These are phyloP conservation scores for Venturia oleaginea DNA, from an alignment of 2,329 filamentous ascomycete genomes.

Conservation along the genomic window DNA sequence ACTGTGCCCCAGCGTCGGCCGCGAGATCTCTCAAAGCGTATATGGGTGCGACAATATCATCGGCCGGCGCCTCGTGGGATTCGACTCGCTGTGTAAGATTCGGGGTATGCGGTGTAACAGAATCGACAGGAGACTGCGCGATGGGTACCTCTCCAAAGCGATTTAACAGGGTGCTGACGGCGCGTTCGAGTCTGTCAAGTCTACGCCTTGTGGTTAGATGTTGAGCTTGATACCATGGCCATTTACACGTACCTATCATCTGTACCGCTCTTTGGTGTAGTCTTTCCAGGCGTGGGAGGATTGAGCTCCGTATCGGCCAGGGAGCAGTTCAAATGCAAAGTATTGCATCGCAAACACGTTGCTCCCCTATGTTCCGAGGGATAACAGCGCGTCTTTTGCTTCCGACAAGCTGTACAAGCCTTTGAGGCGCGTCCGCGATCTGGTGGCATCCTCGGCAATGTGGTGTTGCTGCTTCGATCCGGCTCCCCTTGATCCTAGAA, in stretches of 20 bases:
- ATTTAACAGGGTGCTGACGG: constrained; percentile 13
- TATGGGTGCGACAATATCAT: constrained; percentile 20
- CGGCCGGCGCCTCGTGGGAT: background rate
- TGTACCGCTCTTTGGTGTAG: background rate
- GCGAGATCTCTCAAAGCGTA: constrained; percentile 26
- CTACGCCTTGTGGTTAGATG: constrained; percentile 7
- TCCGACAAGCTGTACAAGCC: constrained; percentile 31
- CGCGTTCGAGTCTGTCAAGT: constrained; percentile 16
- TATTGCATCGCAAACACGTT: constrained; percentile 31
- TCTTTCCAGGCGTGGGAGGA: background rate
- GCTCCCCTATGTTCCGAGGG: constrained; percentile 23
- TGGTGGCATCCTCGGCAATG: constrained; percentile 17
- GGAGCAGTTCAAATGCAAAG: constrained; percentile 29
- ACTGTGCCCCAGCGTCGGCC: constrained; percentile 21
- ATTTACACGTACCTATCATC: background rate
- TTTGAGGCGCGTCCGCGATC: constrained; percentile 23
- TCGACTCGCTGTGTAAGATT: background rate
- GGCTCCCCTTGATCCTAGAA: background rate
- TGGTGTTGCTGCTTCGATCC: background rate
- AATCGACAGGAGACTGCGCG: background rate
- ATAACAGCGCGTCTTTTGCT: constrained; percentile 36
- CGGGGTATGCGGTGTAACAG: background rate
- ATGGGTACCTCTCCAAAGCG: constrained; percentile 12
- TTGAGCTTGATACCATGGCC: background rate
- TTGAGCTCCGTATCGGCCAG: constrained; percentile 17